Base-by-base conservation (phyloP, 306 rosid genomes). In the Rosa persica region DNA sequence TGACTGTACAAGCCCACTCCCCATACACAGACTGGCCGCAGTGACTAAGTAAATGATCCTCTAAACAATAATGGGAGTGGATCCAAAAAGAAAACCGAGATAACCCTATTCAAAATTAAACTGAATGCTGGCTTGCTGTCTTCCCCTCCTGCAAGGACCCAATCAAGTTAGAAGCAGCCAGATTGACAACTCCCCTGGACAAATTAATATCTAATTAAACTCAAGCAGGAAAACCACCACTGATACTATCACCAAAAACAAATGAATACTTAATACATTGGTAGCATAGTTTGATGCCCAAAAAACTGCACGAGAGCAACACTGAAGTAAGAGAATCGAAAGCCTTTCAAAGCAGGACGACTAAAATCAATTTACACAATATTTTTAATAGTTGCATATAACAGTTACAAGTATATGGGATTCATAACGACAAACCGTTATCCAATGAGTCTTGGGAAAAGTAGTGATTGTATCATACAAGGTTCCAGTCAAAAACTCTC, bases 91-190 rank as follows among this genome's bases (percentile, higher is more conserved):
- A 6, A 80, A 72, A 38, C 71, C 51, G 27, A 73, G 34, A 57
- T 62, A 69, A 70, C 70, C 34, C 71, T 66, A 30, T 66, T 73
- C 81, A 69, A 55, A 76, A 62, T 84, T 67, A 83, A 83, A 84
- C 78, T 38, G 75, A 58, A 74, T 74, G 78, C 77, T 85, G 84
- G 88, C 74, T 78, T 74, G 79, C 82, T 52, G 80, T 88, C 67
- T 76, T 87, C 80, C 85, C 89, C 80, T 84, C 96, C 96, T 91
- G 96, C 89, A 78, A 80, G 67, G 61, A 84, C 60, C 36, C 64
- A 70, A 76, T 67, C 70, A 62, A 72, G 86, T 79, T 76, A 70
- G 30, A 74, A 85, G 81, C 43, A 40, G 60, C 38, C 46, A 67
- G 74, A 25, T 11, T 16, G 20, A 12, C 64, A 34, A 55, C 30